phyloP scores from a whole-genome alignment of 768 basidiomycete species.

The Terana coerulea region DNA sequence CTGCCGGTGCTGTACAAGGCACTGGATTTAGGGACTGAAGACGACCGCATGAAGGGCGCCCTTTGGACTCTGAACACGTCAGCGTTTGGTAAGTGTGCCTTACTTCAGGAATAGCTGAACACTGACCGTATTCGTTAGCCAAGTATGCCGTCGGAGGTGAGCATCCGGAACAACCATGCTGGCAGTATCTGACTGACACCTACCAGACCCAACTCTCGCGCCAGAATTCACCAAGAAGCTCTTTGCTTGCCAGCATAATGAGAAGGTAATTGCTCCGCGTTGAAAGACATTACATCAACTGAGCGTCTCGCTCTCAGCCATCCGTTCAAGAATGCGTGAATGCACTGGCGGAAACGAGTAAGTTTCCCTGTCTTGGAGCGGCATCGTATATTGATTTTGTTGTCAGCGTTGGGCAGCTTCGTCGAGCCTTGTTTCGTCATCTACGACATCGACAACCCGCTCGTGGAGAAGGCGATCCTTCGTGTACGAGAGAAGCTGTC shows the following conservation, averaged over 20 bases:
- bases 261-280: slow-evolving; percentile 50
- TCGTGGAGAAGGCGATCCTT: slow-evolving; percentile 34
- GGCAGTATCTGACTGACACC: neutral
- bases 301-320: slow-evolving; percentile 49
- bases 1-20: slow-evolving; percentile 55
- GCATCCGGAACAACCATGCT: neutral
- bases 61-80: slow-evolving; percentile 71
- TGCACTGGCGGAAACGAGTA: slow-evolving; percentile 61
- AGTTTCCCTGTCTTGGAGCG: slow-evolving; percentile 16
- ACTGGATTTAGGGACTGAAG: slow-evolving; percentile 67
- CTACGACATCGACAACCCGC: slow-evolving; percentile 46
- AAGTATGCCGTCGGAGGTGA: slow-evolving; percentile 41
- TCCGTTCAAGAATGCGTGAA: slow-evolving; percentile 74
- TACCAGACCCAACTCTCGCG: slow-evolving; percentile 59
- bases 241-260: slow-evolving; percentile 76
- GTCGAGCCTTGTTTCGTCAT: slow-evolving; percentile 57
- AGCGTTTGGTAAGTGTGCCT: slow-evolving; percentile 46
- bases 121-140: slow-evolving; percentile 22
- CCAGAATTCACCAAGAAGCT: slow-evolving; percentile 56
- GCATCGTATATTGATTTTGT: slow-evolving; percentile 1
- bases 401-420: slow-evolving; percentile 55
- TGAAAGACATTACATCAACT: neutral
- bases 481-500: slow-evolving; percentile 36
- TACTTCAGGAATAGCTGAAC: neutral
- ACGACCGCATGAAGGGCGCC: slow-evolving; percentile 91